A percentile compares a stretch with the other conserved stretches of the same genome.
phyloP scores from a whole-genome alignment of 306 rosid genomes.

The Cucumis hystrix region DNA sequence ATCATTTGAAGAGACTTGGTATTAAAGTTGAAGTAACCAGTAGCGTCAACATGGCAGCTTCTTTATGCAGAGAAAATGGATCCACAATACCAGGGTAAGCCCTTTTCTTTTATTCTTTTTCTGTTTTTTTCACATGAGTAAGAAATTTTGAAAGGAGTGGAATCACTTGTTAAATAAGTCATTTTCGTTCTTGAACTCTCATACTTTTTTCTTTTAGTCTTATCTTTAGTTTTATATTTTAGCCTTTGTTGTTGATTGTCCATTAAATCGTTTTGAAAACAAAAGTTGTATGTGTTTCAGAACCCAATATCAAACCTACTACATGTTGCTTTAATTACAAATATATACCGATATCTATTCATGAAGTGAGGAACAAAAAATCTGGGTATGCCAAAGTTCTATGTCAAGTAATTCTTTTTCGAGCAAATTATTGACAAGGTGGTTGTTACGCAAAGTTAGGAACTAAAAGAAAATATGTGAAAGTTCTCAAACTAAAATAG shows the following conservation, averaged over 20 bases:
- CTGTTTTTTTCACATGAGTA: neutral
- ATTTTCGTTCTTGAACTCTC: neutral
- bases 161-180: neutral
- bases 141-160: neutral
- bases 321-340: neutral
- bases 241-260: neutral
- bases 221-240: neutral
- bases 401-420: neutral
- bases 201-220: neutral
- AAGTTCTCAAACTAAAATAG: neutral
- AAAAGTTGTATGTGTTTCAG: neutral
- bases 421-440: neutral
- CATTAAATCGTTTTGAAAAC: neutral
- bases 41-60: slow-evolving; percentile 40
- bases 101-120: neutral
- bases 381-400: neutral
- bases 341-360: neutral
- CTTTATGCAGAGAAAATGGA: slow-evolving; percentile 53
- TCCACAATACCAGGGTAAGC: slow-evolving; percentile 44
- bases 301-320: neutral
- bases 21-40: slow-evolving; percentile 50
- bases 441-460: neutral
- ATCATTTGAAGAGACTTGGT: slow-evolving; percentile 92
- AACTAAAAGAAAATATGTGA: neutral
- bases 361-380: neutral